phyloP scores from a whole-genome alignment of 139 green algal genomes.

The Zygnema circumcarinatum region DNA sequence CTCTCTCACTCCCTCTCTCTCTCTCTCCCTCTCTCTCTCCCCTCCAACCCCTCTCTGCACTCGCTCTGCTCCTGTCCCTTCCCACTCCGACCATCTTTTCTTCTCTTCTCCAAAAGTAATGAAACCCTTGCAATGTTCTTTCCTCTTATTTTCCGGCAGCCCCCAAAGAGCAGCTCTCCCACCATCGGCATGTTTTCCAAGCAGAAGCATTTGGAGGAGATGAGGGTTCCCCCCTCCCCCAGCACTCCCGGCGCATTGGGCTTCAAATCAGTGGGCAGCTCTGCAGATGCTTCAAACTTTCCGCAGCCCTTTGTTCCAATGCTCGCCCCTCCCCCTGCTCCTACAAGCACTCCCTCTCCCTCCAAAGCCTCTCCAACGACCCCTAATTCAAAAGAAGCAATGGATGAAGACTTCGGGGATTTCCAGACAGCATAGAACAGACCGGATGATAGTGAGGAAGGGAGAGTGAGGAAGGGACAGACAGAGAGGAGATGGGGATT shows the following conservation, averaged over 20 bases:
- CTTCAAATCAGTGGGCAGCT: not conserved
- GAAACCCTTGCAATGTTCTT: too few species aligned
- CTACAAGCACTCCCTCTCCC: not conserved
- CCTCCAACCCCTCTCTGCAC: too few species aligned
- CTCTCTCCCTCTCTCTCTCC: too few species aligned
- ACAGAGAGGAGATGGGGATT: too few species aligned
- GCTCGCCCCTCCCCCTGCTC: not conserved
- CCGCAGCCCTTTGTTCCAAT: not conserved
- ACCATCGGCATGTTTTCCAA: too few species aligned
- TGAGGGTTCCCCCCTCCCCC: conserved; percentile 7
- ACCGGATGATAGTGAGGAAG: not conserved
- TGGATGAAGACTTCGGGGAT: not conserved
- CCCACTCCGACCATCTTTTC: too few species aligned
- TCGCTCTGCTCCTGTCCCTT: too few species aligned
- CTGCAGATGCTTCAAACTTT: not conserved
- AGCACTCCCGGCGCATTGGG: conserved; percentile 11
- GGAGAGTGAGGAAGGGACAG: too few species aligned
- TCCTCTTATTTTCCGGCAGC: not conserved
- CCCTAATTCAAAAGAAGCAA: not conserved
- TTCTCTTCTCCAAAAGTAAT: too few species aligned
- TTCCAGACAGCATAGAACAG: not conserved
- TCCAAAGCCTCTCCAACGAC: not conserved
- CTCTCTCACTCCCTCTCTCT: too few species aligned
- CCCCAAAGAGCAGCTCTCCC: not conserved
- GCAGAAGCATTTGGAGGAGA: not conserved